Percentiles rank a stretch among this genome's conserved stretches.
Evolutionary conservation across 2,329 filamentous ascomycete species (phyloP).

Genomic region (Zymoseptoria ardabiliae): DNA sequence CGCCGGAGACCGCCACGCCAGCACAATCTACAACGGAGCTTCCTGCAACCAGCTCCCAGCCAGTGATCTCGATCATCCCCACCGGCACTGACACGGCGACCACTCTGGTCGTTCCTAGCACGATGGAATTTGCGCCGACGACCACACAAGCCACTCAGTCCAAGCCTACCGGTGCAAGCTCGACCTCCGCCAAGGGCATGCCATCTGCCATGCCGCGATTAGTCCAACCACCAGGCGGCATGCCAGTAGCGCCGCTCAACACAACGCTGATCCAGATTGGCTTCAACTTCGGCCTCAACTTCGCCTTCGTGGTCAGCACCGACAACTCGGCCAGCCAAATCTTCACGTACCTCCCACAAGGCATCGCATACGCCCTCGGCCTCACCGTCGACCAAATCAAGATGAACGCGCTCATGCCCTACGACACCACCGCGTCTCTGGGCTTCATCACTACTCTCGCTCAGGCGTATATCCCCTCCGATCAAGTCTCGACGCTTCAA

Average conservation of each 20-base stretch:
- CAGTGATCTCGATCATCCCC: constrained; percentile 36
- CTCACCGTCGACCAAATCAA: constrained; percentile 45
- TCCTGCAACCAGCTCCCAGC: constrained; percentile 13
- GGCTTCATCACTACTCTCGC: constrained; percentile 79
- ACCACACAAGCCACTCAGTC: constrained; percentile 19
- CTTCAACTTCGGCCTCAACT: constrained; percentile 75
- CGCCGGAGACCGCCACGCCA: constrained; percentile 5
- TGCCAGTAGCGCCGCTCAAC: constrained; percentile 51
- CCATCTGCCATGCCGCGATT: constrained; percentile 64
- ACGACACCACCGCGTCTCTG: constrained; percentile 60
- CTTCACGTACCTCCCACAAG: constrained; percentile 67
- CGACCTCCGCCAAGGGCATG: constrained; percentile 44
- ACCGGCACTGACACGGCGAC: constrained; percentile 42
- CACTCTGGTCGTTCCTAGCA: constrained; percentile 49
- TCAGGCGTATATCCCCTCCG: constrained; percentile 40
- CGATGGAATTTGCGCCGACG: constrained; percentile 52
- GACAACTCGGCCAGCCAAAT: constrained; percentile 74
- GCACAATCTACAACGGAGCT: constrained; percentile 4
- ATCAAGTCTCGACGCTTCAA: constrained; percentile 50
- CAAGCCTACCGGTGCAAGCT: constrained; percentile 19
- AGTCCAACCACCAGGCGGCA: constrained; percentile 62
- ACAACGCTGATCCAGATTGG: constrained; percentile 73
- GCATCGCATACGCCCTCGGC: constrained; percentile 59
- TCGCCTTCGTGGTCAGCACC: constrained; percentile 68
- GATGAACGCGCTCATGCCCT: constrained; percentile 67